Conservation (phyloP, 805 yeast species). For the Metschnikowia gelsemii region DNA sequence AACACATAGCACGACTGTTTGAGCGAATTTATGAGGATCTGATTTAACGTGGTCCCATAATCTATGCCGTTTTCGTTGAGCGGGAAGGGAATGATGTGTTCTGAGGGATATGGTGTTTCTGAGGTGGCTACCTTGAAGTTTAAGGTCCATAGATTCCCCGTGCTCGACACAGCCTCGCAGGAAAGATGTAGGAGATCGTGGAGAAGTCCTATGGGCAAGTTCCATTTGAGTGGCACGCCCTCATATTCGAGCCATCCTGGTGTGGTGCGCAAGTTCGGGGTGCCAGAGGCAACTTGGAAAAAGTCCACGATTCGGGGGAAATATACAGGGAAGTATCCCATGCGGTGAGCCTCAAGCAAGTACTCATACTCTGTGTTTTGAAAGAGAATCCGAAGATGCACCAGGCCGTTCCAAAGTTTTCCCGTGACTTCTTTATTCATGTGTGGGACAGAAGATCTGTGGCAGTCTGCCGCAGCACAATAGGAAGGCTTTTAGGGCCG, state of each 20-base stretch:
- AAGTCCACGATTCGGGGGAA: constrained; percentile 37
- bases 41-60: constrained; percentile 37
- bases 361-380: constrained; percentile 23
- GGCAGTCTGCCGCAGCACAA: too few relatives aligned
- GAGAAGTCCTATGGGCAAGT: constrained; percentile 68
- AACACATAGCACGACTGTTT: constrained; percentile 79
- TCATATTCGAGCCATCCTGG: constrained; percentile 67
- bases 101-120: constrained; percentile 27
- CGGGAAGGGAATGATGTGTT: constrained; percentile 32
- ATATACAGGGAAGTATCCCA: constrained; percentile 51
- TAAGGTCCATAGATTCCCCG: constrained; percentile 36
- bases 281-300: constrained; percentile 31
- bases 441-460: neutral
- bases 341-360: constrained; percentile 36
- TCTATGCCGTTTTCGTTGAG: constrained; percentile 15
- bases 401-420: constrained; percentile 53
- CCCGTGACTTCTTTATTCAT: constrained; percentile 31
- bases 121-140: constrained; percentile 18
- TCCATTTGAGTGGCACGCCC: constrained; percentile 69
- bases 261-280: constrained; percentile 4
- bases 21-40: constrained; percentile 70
- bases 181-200: constrained; percentile 53
- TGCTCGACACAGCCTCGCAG: constrained; percentile 32
- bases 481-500: too few relatives aligned
- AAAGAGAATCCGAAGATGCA: constrained; percentile 44